Percentiles rank a stretch among this genome's conserved stretches.
Evolutionary conservation across 441 rosid species (phyloP).

Genomic region (Cnidoscolus chayamansa): DNA sequence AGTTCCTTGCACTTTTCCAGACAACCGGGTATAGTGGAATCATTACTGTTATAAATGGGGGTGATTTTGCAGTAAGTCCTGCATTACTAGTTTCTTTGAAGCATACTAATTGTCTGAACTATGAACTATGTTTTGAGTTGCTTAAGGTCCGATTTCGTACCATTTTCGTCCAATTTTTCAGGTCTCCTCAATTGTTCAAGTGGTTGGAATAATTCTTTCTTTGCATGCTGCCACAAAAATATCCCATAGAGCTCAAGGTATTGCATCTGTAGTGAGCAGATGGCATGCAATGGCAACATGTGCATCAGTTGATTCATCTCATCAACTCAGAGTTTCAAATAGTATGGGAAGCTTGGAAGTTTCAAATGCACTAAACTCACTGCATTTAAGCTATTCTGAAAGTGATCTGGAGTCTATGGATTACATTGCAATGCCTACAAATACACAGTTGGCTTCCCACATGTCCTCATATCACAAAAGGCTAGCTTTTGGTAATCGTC

Average conservation of each 20-base stretch:
- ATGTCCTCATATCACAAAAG: slow-evolving; percentile 73
- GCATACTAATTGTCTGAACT: neutral
- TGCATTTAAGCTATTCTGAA: slow-evolving; percentile 50
- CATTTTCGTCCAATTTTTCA: slow-evolving; percentile 27
- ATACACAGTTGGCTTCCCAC: slow-evolving; percentile 56
- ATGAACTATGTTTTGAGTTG: neutral
- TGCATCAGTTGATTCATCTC: slow-evolving; percentile 44
- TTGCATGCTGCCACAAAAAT: slow-evolving; percentile 89
- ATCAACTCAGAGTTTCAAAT: slow-evolving; percentile 46
- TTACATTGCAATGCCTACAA: slow-evolving; percentile 58
- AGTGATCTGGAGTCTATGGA: slow-evolving; percentile 83
- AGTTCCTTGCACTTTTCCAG: slow-evolving; percentile 67
- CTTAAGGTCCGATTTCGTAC: neutral
- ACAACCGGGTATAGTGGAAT: slow-evolving; percentile 64
- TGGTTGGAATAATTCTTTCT: slow-evolving; percentile 76
- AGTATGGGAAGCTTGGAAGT: slow-evolving; percentile 47
- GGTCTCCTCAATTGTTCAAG: slow-evolving; percentile 85
- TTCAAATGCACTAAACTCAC: slow-evolving; percentile 30
- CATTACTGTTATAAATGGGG: slow-evolving; percentile 63
- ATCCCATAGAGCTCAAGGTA: slow-evolving; percentile 81
- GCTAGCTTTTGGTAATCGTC: slow-evolving; percentile 66
- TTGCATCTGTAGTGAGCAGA: slow-evolving; percentile 66
- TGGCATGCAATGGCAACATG: slow-evolving; percentile 91
- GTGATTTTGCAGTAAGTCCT: slow-evolving; percentile 80
- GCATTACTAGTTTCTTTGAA: slow-evolving; percentile 15